Evolutionary conservation across 164 flowering plant species (phyloP).

Genomic region (Akebia trifoliata): DNA sequence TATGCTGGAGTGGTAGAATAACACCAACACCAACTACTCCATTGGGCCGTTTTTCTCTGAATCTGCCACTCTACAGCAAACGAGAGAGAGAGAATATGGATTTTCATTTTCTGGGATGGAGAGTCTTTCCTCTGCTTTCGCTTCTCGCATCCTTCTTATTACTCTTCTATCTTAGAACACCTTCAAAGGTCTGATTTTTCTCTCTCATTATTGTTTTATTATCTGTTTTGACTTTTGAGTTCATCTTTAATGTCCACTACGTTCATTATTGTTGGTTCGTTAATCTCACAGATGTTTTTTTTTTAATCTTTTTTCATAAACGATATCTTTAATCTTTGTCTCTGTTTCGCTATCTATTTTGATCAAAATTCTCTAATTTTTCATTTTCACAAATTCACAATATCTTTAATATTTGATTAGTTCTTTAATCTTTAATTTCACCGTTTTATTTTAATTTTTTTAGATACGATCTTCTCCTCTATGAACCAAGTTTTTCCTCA

Average conservation of each 20-base stretch:
- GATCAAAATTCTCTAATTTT: too few species aligned
- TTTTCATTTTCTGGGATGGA: slow-evolving; percentile 32
- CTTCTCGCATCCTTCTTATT: slow-evolving; percentile 49
- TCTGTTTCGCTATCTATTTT: too few species aligned
- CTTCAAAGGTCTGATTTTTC: slow-evolving; percentile 32
- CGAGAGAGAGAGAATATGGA: slow-evolving; percentile 28
- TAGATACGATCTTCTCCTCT: not conserved
- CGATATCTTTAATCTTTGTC: too few species aligned
- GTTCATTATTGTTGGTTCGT: too few species aligned
- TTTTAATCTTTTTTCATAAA: too few species aligned
- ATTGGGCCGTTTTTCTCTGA: too few species aligned
- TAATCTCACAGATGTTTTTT: too few species aligned
- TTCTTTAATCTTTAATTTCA: not conserved
- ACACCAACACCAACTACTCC: too few species aligned
- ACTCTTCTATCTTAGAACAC: slow-evolving; percentile 30
- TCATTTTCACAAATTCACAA: too few species aligned
- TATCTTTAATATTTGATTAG: too few species aligned
- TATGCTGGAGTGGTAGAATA: too few species aligned
- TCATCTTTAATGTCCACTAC: not conserved
- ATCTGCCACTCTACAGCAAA: too few species aligned
- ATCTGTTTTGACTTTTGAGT: not conserved
- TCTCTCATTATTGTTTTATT: not conserved
- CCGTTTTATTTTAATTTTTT: not conserved
- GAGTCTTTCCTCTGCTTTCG: slow-evolving; percentile 45
- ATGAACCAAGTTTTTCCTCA: not conserved